Conservation (phyloP, 768 basidiomycete genomes). For the Auriculariales sp. region DNA sequence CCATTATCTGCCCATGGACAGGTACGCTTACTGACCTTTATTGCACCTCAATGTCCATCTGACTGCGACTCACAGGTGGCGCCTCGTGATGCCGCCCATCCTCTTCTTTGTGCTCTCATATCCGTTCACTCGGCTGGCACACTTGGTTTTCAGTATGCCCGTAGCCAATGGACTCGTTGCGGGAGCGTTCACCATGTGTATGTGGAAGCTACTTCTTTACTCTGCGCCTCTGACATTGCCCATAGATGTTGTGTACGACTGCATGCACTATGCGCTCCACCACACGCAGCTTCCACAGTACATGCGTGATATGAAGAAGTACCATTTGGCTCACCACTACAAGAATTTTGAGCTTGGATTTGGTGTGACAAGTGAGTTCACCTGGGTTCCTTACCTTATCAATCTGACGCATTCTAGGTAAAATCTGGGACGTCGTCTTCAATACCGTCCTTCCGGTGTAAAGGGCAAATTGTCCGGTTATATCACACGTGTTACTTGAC, state of each 20-base stretch:
- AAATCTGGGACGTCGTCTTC: conserved; percentile 90
- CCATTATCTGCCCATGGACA: conserved; percentile 95
- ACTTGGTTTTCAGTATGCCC: conserved; percentile 66
- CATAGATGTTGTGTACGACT: conserved; percentile 69
- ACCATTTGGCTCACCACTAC: conserved; percentile 95
- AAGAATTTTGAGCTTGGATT: conserved; percentile 97
- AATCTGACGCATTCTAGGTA: conserved; percentile 31
- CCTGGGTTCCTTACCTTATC: not conserved
- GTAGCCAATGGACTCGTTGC: conserved; percentile 87
- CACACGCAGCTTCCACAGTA: conserved; percentile 79
- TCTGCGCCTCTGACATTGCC: conserved; percentile 1
- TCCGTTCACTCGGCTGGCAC: conserved; percentile 79
- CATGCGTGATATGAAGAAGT: conserved; percentile 87
- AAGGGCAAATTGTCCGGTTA: too few species aligned
- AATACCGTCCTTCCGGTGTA: conserved; percentile 63
- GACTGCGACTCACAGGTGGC: conserved; percentile 33
- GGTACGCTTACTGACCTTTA: conserved; percentile 27
- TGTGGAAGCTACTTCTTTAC: not conserved
- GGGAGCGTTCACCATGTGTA: conserved; percentile 40
- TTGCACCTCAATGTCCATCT: conserved; percentile 1
- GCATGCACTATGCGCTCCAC: conserved; percentile 90
- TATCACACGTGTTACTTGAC: not conserved
- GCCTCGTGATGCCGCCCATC: conserved; percentile 92
- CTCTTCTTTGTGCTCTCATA: conserved; percentile 63
- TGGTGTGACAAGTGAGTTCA: conserved; percentile 72